These are phyloP conservation scores for Aspergillus sp. DNA, from an alignment of 2,329 filamentous ascomycete species.

Conservation along the genomic window DNA sequence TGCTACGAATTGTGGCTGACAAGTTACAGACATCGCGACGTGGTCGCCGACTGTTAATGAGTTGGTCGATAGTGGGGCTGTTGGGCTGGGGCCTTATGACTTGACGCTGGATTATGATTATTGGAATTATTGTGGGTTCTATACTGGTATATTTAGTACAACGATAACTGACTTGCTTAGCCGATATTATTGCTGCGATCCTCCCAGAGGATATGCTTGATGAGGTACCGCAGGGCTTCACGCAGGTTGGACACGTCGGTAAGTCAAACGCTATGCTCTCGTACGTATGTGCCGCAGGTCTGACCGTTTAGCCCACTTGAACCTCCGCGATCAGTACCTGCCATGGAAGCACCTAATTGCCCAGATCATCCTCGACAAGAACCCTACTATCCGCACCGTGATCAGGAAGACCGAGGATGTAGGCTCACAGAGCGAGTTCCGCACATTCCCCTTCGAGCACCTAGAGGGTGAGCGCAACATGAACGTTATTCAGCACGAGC, in stretches of 20 bases:
- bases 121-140: constrained; percentile 72
- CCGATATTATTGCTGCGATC: constrained; percentile 79
- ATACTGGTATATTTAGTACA: neutral
- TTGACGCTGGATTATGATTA: constrained; percentile 78
- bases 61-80: constrained; percentile 65
- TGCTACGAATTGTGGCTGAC: constrained; percentile 5
- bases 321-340: constrained; percentile 77
- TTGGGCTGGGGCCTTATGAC: constrained; percentile 73
- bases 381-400: constrained; percentile 75
- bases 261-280: constrained; percentile 29
- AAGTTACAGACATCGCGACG: constrained; percentile 61
- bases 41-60: constrained; percentile 72
- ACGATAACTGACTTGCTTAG: constrained; percentile 40
- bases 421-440: constrained; percentile 78
- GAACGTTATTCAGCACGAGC: constrained; percentile 79
- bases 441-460: constrained; percentile 91
- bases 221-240: constrained; percentile 83
- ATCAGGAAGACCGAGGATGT: constrained; percentile 96
- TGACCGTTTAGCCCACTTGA: constrained; percentile 70
- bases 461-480: constrained; percentile 79
- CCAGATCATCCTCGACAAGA: constrained; percentile 86
- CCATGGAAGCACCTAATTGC: constrained; percentile 87
- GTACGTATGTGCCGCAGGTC: neutral
- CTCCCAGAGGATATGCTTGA: constrained; percentile 76
- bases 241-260: constrained; percentile 84